Evolutionary conservation across 1,284 basidiomycete species (phyloP), one percentile per base, ranked within the genome.

Genomic region (Boletus smithii): DNA sequence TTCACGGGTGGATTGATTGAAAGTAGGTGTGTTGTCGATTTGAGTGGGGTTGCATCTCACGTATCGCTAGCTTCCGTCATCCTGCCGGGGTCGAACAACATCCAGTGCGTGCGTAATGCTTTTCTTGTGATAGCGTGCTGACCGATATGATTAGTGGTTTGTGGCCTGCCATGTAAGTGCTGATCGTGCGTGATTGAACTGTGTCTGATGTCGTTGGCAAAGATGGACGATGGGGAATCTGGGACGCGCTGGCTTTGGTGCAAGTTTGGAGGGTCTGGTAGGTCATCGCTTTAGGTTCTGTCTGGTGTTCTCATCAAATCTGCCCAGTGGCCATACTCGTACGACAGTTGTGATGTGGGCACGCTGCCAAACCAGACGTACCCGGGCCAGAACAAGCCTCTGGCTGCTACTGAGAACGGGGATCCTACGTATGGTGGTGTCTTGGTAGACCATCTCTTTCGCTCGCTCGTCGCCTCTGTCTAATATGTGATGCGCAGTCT

Each of bases 321-420:
- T 14, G 7, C 39, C 22, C 4, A 79, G 76, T 82, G 81, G 70
- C 80, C 78, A n/a, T 86, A 79, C 55, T 80, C 80, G 2, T 90
- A 91, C 55, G 84, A 89, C 60, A 65, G 76, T 1, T 93, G 91
- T 62, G 90, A 92, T 60, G 79, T 91, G 34, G 94, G 92, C 4
- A 94, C 91, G 0, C 71, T 91, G 41, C 77, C 83, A 1, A 91
- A 91, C 62, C 87, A 90, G 66, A 89, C 85, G 0, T 73, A 74
- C 48, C 70, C 77, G 1, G 83, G 81, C 2, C 73, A 73, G 8
- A 59, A 62, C 1, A 72, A 70, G 0, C 81, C 83, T 5, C 53
- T 74, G 8, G 71, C 73, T 26, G 79, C 79, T 4, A 54, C 67
- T 0, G 30, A 60, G 35, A 68, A 71, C 14, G 77, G 78, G 5